Conservation (phyloP, 345 rosid species). For the Cochlearia excelsa region DNA sequence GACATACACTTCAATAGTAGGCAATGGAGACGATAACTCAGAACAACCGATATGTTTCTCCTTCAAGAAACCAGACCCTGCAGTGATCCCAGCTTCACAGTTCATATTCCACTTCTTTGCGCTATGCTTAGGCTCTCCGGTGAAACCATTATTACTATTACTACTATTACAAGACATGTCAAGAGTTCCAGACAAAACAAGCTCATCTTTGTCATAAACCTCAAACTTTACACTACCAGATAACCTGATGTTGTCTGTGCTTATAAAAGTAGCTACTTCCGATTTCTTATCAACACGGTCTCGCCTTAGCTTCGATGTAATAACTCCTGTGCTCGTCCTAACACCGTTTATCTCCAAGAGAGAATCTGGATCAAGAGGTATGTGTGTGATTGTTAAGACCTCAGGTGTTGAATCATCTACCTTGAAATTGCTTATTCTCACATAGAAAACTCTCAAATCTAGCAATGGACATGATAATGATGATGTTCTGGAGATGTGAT, state of each 20-base stretch:
- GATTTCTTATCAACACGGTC: slow-evolving; percentile 79
- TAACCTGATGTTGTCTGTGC: slow-evolving; percentile 75
- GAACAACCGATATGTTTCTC: slow-evolving; percentile 50
- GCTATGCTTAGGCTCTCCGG: slow-evolving; percentile 54
- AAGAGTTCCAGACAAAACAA: slow-evolving; percentile 68
- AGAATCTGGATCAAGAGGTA: slow-evolving; percentile 69
- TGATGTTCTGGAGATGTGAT: slow-evolving; percentile 39
- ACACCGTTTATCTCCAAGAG: slow-evolving; percentile 76
- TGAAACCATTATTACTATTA: slow-evolving; percentile 41
- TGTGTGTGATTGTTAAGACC: slow-evolving; percentile 66
- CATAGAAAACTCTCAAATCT: slow-evolving; percentile 89
- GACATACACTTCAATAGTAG: slow-evolving; percentile 79
- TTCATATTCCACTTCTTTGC: slow-evolving; percentile 67
- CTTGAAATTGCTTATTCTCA: slow-evolving; percentile 67
- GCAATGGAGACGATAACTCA: slow-evolving; percentile 44
- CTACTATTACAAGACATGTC: slow-evolving; percentile 60
- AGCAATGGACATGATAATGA: slow-evolving; percentile 42
- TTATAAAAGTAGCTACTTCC: slow-evolving; percentile 80
- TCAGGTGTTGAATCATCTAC: slow-evolving; percentile 69
- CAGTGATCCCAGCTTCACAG: slow-evolving; percentile 57
- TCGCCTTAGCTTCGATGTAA: slow-evolving; percentile 62
- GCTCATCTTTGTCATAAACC: slow-evolving; percentile 58
- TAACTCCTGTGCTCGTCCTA: slow-evolving; percentile 54
- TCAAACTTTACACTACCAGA: slow-evolving; percentile 85
- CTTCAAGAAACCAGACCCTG: slow-evolving; percentile 62